Percentiles rank a stretch among this genome's conserved stretches.
Evolutionary conservation across 352 stramenopile species (phyloP).

Genomic region (Pythium diclinum): DNA sequence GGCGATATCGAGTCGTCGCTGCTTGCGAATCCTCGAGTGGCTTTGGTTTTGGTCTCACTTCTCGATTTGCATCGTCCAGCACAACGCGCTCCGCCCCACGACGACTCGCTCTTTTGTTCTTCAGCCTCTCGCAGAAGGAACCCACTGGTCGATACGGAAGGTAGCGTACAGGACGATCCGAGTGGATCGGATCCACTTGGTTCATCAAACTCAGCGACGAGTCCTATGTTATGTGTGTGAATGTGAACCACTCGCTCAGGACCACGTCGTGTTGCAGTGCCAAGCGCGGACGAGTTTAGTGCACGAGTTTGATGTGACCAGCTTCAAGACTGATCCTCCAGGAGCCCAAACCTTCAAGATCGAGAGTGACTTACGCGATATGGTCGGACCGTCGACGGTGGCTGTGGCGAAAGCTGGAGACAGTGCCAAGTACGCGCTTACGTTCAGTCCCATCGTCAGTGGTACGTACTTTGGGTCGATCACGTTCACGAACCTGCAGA

Average conservation of each 20-base stretch:
- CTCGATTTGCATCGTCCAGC: no score
- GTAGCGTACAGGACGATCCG: no score
- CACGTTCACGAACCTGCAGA: conserved; percentile 86
- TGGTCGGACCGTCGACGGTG: conserved; percentile 63
- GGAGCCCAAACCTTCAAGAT: conserved; percentile 70
- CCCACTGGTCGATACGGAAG: no score
- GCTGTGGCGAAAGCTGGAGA: conserved; percentile 32
- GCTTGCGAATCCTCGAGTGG: no score
- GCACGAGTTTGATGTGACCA: conserved; percentile 75
- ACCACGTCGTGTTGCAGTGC: conserved; percentile 83
- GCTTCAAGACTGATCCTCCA: conserved; percentile 41
- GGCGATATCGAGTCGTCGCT: no score
- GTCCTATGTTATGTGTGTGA: no score
- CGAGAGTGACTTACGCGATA: conserved; percentile 90
- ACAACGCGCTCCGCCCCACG: no score
- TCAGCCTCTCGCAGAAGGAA: no score
- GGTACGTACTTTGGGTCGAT: conserved; percentile 92
- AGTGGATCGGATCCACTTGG: no score
- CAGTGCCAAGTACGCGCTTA: conserved; percentile 72
- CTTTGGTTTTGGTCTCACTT: no score
- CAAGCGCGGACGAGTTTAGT: conserved; percentile 82
- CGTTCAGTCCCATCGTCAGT: conserved; percentile 85
- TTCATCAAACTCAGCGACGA: no score
- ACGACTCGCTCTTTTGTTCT: no score
- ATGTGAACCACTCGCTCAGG: conserved; percentile 90